Base-by-base conservation (phyloP, 139 green algal genomes). In the Ostreobium quekettii region DNA sequence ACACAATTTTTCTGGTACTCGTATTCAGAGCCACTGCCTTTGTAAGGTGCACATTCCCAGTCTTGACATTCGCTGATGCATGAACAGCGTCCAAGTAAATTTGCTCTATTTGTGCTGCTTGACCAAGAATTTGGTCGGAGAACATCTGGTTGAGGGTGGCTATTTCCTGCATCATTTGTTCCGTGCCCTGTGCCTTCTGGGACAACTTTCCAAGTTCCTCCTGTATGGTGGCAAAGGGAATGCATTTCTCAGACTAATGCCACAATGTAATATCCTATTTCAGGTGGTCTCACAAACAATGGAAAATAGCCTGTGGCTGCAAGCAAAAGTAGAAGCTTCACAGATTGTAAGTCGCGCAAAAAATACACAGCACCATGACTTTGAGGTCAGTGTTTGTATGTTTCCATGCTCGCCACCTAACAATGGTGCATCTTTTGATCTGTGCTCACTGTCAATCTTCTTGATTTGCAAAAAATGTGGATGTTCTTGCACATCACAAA, bases 141-240 rank as follows among this genome's bases (percentile, higher is more conserved):
- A 85, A 90, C 78, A 91, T 86, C 60, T 90, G 82, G 74, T 90
- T 90, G 6, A 94, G 77, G 1, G 80, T 82, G 2, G 87, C 80
- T 24, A 94, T 83, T 48, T 94, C 83, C 0, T 76, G 72, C 64
- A 94, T 82, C 2, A 78, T 82, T 39, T 72, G 66, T 77, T 94
- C 86, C 11, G 86, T 72, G 0, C 61, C 53, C 22, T 81, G 69
- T 32, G 75, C 80, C n/a, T 80, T 48, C 1, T 74, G 38, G 1
- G 53, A 73, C 11, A 78, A 75, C 36, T 47, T 64, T 1, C 67
- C 64, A n/a, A 93, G 75, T 48, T 87, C 77, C 24, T 77, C 68
- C 77, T 90, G 80, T 22, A 82, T 61, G 39, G 33, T 42, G 42
- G 6, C 8, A 11, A 11, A 65, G 42, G 19, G 19, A 19, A 26